Base-by-base conservation (phyloP, 2,329 filamentous ascomycete genomes). In the Fusarium sp. region DNA sequence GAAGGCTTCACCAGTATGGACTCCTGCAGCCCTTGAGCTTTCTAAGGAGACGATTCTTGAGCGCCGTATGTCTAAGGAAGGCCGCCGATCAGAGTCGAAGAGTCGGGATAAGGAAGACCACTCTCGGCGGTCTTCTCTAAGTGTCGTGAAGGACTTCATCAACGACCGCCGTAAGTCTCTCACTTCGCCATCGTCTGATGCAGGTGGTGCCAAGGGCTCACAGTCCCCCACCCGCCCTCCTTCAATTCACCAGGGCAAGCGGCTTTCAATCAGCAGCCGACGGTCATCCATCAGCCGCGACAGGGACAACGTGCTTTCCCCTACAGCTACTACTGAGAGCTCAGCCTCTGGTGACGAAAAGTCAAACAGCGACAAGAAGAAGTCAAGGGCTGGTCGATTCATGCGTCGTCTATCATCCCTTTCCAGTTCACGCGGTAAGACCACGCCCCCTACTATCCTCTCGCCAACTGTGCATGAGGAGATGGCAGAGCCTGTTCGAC, bases 191-290 rank as follows among this genome's bases (percentile, higher is more conserved):
- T 86, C 85, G 7, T 69, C 84, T 12, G 88, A 90, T n/a, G 75
- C 69, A 37, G 62, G 79, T 49, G 58, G 77, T 69, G 63, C 69
- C 56, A 45, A 69, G 55, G 79, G 77, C 12, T 80, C 83, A 14
- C 83, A 82, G 61, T 86, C 83, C 27, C 84, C 86, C 2, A 84
- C 80, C n/a, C 84, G 84, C 45, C 86, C 83, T 10, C 84, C 84
- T 75, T 86, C 85, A 62, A 78, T 81, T 49, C 84, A 86, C 75
- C 83, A 85, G 76, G 81, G 80, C 68, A 65, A 80, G 75, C 93
- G 84, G 80, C 86, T 84, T 83, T 96, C 86, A 83, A 93, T 87
- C 83, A 92, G 84, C 82, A 93, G 84, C 79, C 86, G 82, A 54
- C 85, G 80, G 72, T 90, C 89, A 9, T 88, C 87, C 4, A 79